Evolutionary conservation across 805 yeast species (phyloP).

Genomic region (Schwanniomyces yamadae): DNA sequence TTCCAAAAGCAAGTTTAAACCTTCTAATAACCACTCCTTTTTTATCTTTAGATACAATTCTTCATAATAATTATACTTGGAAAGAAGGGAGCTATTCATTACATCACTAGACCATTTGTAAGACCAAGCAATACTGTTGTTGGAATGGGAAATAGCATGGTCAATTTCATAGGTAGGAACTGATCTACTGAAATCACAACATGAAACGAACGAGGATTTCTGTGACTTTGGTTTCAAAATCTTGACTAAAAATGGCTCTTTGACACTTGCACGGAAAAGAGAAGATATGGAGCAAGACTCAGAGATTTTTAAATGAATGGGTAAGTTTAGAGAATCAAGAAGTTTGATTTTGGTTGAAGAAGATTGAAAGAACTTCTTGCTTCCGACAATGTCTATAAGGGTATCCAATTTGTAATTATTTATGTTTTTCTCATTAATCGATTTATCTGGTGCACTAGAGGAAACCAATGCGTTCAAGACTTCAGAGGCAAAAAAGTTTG

Average conservation of each 20-base stretch:
- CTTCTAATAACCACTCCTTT: slow-evolving; percentile 35
- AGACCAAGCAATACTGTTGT: slow-evolving; percentile 31
- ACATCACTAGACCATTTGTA: slow-evolving; percentile 31
- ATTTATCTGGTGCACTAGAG: slow-evolving; percentile 9
- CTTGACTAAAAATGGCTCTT: slow-evolving; percentile 34
- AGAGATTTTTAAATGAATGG: slow-evolving; percentile 20
- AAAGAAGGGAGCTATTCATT: slow-evolving; percentile 25
- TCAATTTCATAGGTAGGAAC: slow-evolving; percentile 38
- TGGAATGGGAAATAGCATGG: slow-evolving; percentile 19
- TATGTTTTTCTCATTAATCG: slow-evolving; percentile 20
- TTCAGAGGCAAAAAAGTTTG: slow-evolving; percentile 37
- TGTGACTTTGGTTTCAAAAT: slow-evolving; percentile 36
- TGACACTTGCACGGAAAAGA: slow-evolving; percentile 25
- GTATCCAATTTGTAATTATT: slow-evolving; percentile 32
- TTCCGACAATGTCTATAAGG: slow-evolving; percentile 41
- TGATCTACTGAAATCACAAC: slow-evolving; percentile 29
- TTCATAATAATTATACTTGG: slow-evolving; percentile 35
- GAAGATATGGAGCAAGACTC: slow-evolving; percentile 13
- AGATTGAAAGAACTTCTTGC: slow-evolving; percentile 36
- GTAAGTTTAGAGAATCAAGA: slow-evolving; percentile 30
- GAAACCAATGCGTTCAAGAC: slow-evolving; percentile 31
- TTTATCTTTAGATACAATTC: slow-evolving; percentile 26
- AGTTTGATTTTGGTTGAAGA: slow-evolving; percentile 23
- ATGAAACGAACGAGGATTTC: slow-evolving; percentile 34
- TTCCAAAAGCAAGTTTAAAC: slow-evolving; percentile 22